Evolutionary conservation across 129 eudicot genomes (phyloP).

Genomic region (Chrysanthemum makinoi): DNA sequence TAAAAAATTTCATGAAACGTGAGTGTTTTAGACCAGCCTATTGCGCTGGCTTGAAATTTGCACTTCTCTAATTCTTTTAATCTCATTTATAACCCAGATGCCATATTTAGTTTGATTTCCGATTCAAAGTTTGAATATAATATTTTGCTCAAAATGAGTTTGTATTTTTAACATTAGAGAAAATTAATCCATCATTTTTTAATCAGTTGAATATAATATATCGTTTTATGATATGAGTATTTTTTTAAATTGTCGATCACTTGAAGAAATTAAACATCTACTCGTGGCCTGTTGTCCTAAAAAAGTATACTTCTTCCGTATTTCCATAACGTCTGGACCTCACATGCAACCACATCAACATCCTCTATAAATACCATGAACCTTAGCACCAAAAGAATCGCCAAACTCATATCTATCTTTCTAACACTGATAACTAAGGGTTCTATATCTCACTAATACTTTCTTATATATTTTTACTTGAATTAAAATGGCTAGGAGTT

Average conservation of each 20-base stretch:
- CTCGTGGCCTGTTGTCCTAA: background rate
- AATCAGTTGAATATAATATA: no score
- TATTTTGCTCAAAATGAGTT: no score
- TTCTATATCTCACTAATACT: constrained; percentile 13
- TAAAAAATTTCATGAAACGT: no score
- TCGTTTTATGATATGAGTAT: background rate
- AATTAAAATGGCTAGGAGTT: constrained; percentile 22
- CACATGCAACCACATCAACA: no score
- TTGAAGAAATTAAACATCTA: background rate
- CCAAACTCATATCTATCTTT: constrained; percentile 22
- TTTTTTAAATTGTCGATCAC: background rate
- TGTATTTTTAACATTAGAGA: background rate
- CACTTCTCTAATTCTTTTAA: no score
- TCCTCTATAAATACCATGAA: constrained; percentile 29
- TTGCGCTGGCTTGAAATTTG: no score
- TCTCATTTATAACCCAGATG: no score
- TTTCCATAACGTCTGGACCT: background rate
- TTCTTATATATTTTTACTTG: constrained; percentile 2
- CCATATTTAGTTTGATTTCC: no score
- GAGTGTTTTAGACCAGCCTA: no score
- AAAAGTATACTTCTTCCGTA: constrained; percentile 15
- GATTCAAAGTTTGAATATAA: no score
- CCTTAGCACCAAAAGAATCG: constrained; percentile 17
- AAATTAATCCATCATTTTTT: background rate
- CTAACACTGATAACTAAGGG: background rate